These are phyloP conservation scores for Chrysanthemum seticuspe DNA, from an alignment of 129 eudicot species.

Conservation along the genomic window DNA sequence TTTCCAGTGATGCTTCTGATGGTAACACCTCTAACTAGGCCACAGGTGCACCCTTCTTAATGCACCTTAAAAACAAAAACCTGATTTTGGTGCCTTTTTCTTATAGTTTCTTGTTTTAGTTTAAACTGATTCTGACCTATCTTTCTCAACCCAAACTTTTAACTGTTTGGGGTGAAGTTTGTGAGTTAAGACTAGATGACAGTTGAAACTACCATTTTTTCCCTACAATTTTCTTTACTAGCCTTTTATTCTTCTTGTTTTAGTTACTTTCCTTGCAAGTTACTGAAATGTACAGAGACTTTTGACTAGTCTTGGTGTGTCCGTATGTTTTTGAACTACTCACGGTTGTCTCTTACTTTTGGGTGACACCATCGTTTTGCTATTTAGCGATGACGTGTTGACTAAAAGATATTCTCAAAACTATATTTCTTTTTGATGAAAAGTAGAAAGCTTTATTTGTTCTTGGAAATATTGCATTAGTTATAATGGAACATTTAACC, in stretches of 20 bases:
- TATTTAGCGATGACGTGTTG: too few relatives aligned
- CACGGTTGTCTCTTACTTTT: background rate
- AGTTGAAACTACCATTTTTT: conserved; percentile 18
- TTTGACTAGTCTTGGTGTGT: background rate
- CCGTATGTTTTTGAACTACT: too few relatives aligned
- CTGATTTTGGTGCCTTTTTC: conserved; percentile 26
- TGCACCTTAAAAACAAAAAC: conserved; percentile 7
- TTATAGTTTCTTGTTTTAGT: conserved; percentile 27
- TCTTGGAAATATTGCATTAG: too few relatives aligned
- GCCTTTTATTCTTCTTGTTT: background rate
- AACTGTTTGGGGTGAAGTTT: conserved; percentile 24
- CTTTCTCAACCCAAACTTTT: conserved; percentile 23
- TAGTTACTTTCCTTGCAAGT: background rate
- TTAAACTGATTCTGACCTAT: conserved; percentile 12
- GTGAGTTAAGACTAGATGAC: conserved; percentile 34
- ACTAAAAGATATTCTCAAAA: too few relatives aligned
- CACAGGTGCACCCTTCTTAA: conserved; percentile 6
- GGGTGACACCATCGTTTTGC: too few relatives aligned
- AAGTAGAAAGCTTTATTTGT: too few relatives aligned
- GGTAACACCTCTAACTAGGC: conserved; percentile 26
- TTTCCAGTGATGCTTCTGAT: conserved; percentile 25
- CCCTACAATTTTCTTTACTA: background rate
- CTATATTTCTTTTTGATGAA: too few relatives aligned
- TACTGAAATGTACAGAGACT: background rate
- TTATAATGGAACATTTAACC: too few relatives aligned